Percentiles rank a stretch among this genome's conserved stretches.
Evolutionary conservation across 2,329 filamentous ascomycete species (phyloP).

Genomic region (Colletotrichum simmondsii): DNA sequence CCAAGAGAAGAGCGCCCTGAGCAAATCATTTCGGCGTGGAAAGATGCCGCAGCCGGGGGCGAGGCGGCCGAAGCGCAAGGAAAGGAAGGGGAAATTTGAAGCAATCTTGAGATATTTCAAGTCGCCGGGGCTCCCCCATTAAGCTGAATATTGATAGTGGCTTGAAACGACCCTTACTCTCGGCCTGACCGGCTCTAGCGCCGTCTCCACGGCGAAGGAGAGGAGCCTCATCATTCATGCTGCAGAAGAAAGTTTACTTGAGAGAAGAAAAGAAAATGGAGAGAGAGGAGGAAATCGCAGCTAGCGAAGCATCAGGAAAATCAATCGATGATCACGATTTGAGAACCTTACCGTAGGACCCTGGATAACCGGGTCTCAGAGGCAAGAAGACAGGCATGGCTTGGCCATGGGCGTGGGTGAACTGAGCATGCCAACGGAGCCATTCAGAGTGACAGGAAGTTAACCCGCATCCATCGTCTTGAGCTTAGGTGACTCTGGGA

Average conservation of each 20-base stretch:
- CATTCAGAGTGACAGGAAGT: constrained; percentile 11
- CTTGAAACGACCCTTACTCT: constrained; percentile 32
- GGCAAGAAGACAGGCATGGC: background rate
- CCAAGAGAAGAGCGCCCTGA: background rate
- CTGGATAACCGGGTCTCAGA: background rate
- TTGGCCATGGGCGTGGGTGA: background rate
- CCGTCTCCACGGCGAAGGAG: constrained; percentile 24
- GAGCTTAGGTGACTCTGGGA: background rate
- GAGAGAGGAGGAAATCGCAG: background rate
- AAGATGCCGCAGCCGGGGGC: background rate
- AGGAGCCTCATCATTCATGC: constrained; percentile 10
- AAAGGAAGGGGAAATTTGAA: background rate
- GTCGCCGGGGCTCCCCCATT: constrained; percentile 17
- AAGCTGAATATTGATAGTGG: constrained; percentile 21
- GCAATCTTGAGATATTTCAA: constrained; percentile 29
- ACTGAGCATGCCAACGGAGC: background rate
- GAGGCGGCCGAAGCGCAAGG: background rate
- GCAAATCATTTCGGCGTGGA: constrained; percentile 2
- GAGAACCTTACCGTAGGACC: constrained; percentile 16
- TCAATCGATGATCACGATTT: constrained; percentile 23
- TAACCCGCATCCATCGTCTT: background rate
- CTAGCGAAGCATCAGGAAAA: constrained; percentile 5
- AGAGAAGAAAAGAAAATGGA: background rate
- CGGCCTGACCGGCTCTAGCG: constrained; percentile 30
- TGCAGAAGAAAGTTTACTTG: constrained; percentile 2